These are phyloP conservation scores for Agrocybe praecox DNA, from an alignment of 768 basidiomycete species.

Conservation along the genomic window DNA sequence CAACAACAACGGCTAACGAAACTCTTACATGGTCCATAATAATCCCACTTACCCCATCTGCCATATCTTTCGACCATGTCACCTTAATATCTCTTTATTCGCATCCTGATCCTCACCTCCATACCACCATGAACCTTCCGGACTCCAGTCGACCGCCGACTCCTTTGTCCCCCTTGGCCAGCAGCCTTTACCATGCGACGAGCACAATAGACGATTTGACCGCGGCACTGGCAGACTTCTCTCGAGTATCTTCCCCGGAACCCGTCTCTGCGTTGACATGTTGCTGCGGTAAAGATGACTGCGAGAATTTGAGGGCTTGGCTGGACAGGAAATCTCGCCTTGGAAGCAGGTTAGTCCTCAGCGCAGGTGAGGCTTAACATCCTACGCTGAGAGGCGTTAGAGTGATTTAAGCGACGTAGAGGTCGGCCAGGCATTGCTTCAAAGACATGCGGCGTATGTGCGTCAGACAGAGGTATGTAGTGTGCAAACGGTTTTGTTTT, in stretches of 20 bases:
- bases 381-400: neutral
- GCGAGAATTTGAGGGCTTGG: conserved; percentile 69
- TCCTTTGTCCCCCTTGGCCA: conserved; percentile 53
- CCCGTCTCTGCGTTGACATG: conserved; percentile 53
- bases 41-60: neutral
- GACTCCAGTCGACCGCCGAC: conserved; percentile 39
- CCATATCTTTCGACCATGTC: neutral
- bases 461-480: conserved; percentile 64
- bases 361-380: conserved; percentile 68
- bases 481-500: neutral
- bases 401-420: conserved; percentile 47
- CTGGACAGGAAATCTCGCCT: conserved; percentile 64
- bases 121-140: conserved; percentile 23
- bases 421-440: conserved; percentile 87
- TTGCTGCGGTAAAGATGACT: conserved; percentile 68
- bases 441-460: conserved; percentile 86
- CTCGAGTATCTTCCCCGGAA: conserved; percentile 76
- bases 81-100: neutral
- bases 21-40: neutral
- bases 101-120: neutral
- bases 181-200: conserved; percentile 53
- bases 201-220: conserved; percentile 82
- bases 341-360: conserved; percentile 77
- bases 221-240: conserved; percentile 69
- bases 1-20: neutral